Percentiles rank a stretch among this genome's conserved stretches.
Conservation (phyloP, 169 alveolate species). For the Plasmodium relictum region DNA sequence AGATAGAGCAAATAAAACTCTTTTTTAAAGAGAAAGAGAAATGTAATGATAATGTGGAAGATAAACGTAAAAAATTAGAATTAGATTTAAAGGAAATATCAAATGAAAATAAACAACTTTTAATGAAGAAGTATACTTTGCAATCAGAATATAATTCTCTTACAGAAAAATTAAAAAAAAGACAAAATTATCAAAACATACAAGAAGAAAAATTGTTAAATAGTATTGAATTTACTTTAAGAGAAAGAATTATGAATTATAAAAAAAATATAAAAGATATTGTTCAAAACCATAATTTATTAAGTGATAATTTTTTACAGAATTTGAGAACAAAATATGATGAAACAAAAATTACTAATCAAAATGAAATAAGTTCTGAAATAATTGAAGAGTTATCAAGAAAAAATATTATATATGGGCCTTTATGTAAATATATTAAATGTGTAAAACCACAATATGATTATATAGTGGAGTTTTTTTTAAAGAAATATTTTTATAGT, state of each 20-base stretch:
- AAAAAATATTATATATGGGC: constrained; percentile 48
- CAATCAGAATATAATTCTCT: constrained; percentile 39
- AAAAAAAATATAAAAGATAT: constrained; percentile 73
- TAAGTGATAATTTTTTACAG: constrained; percentile 25
- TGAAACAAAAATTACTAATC: constrained; percentile 19
- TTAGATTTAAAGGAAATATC: constrained; percentile 18
- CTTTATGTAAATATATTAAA: constrained; percentile 78
- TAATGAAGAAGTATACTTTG: constrained; percentile 41
- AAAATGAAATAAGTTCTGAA: constrained; percentile 31
- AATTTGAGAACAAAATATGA: constrained; percentile 23
- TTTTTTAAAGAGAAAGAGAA: constrained; percentile 8
- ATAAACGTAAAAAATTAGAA: not conserved
- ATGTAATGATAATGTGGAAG: not conserved
- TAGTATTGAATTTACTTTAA: constrained; percentile 63
- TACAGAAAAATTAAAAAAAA: constrained; percentile 26
- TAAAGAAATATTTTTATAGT: constrained; percentile 78
- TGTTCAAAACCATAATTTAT: constrained; percentile 10
- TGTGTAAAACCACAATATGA: constrained; percentile 75
- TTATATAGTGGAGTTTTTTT: constrained; percentile 78
- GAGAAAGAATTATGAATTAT: constrained; percentile 77
- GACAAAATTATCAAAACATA: constrained; percentile 74
- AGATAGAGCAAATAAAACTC: constrained; percentile 16
- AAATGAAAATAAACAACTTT: constrained; percentile 15
- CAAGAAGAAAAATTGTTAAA: constrained; percentile 78
- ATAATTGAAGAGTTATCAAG: constrained; percentile 50